Evolutionary conservation across 1,139 yeast species (phyloP), one percentile per base, ranked within the genome.

Genomic region (Suhomyces chickasaworum): DNA sequence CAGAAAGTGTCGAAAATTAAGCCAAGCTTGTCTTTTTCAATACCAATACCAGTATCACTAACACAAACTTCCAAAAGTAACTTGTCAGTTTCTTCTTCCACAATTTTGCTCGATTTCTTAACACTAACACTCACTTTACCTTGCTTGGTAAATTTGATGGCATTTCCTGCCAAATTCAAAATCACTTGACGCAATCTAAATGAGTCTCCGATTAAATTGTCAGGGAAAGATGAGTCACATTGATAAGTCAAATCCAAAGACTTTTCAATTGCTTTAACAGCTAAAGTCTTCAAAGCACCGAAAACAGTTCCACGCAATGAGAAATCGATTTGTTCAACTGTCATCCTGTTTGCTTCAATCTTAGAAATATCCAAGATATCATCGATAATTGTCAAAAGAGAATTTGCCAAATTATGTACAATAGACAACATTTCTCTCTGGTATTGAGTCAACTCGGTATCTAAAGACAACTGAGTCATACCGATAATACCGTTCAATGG

Each of bases 401-500:
- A 86, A 59, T 87, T 88, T 33, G 95, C 96, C 55, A 89, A 75
- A 60, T 87, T 87, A 66, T 87, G 93, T 22, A 88, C 96, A 64
- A 89, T 88, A 17, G 90, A 83, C 54, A 88, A 71, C 96, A 88
- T 88, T 69, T 88, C 96, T 52, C 96, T 78, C 66, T 89, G 96
- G 60, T 88, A 88, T 65, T 88, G 95, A 5, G 95, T 87, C 52
- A 88, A 73, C 60, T 88, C 93, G 0, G 96, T 88, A 58, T 89
- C 96, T 47, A 89, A 75, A 0, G 96, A 86, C 55, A 89, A 71
- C 64, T 89, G 96, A 1, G 96, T 89, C 93, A 89, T 89, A 60
- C 96, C 96, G 59, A 89, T 86, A 43, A 89, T 89, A 72, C 96
- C 96, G 64, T 89, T 89, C 80, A 89, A 85, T 20, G 96, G 96